Conservation (phyloP, 2,329 filamentous ascomycete genomes). For the Aspergillus fischeri region DNA sequence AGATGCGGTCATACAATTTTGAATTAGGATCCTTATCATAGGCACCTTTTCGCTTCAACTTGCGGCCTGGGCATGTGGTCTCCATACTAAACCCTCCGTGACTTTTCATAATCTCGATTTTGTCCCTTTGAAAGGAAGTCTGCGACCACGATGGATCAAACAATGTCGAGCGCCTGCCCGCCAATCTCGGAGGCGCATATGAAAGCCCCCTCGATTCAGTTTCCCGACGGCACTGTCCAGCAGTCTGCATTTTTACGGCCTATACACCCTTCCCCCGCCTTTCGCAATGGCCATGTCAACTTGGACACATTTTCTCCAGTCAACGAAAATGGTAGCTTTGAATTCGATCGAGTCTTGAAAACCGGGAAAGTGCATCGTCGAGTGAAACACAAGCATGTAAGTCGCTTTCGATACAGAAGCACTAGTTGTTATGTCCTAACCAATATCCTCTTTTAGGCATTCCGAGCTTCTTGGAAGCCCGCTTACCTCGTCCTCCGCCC, state of each 20-base stretch:
- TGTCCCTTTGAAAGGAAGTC: neutral
- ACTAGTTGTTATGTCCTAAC: neutral
- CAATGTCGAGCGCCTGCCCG: slow-evolving; percentile 15
- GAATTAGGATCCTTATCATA: slow-evolving; percentile 1
- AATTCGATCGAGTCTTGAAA: slow-evolving; percentile 91
- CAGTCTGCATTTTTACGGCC: slow-evolving; percentile 20
- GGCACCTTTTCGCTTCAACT: neutral
- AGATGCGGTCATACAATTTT: slow-evolving; percentile 7
- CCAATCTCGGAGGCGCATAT: slow-evolving; percentile 20
- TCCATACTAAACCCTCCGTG: neutral
- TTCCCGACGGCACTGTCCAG: slow-evolving; percentile 23
- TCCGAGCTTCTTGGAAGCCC: slow-evolving; percentile 76
- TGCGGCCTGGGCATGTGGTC: neutral
- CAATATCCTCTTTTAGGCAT: slow-evolving; percentile 26
- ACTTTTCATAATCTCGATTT: neutral
- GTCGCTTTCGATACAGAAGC: slow-evolving; percentile 8
- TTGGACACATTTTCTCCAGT: slow-evolving; percentile 75
- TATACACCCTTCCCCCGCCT: slow-evolving; percentile 13
- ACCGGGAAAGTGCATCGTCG: slow-evolving; percentile 81
- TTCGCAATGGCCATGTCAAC: slow-evolving; percentile 47
- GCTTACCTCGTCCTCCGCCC: slow-evolving; percentile 86
- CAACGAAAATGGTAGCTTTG: slow-evolving; percentile 92
- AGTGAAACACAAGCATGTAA: slow-evolving; percentile 88
- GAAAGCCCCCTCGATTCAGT: slow-evolving; percentile 23
- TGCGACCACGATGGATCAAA: slow-evolving; percentile 21